A percentile compares a stretch with the other conserved stretches of the same genome.
These are phyloP conservation scores for Eucalyptus curtisii DNA, from an alignment of 345 rosid genomes.

Conservation along the genomic window DNA sequence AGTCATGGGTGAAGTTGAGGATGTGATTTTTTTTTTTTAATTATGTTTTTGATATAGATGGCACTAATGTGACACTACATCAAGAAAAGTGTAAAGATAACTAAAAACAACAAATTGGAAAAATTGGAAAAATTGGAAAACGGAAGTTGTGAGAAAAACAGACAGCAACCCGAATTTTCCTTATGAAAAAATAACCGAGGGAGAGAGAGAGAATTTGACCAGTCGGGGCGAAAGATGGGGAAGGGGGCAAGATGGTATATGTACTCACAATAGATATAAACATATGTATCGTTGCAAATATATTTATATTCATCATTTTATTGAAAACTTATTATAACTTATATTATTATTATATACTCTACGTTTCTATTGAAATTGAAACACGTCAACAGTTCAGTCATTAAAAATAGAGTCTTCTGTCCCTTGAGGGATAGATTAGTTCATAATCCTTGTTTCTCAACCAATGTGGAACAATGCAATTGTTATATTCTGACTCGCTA, in stretches of 20 bases:
- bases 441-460: background rate
- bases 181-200: too few relatives aligned
- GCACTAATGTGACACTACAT: background rate
- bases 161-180: background rate
- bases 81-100: background rate
- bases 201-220: background rate
- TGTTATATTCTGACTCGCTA: background rate
- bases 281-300: too few relatives aligned
- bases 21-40: background rate
- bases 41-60: background rate
- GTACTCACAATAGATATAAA: background rate
- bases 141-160: background rate
- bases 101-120: fast-evolving
- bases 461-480: background rate
- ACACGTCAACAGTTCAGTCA: background rate
- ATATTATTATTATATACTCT: background rate
- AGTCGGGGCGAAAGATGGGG: background rate
- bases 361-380: background rate
- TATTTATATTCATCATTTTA: too few relatives aligned
- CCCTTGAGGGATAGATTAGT: background rate
- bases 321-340: background rate
- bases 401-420: background rate
- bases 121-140: background rate
- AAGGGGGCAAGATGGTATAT: background rate
- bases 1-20: background rate